phyloP scores from a whole-genome alignment of 495 filamentous ascomycete species.

The Barbatosphaeria neglecta region DNA sequence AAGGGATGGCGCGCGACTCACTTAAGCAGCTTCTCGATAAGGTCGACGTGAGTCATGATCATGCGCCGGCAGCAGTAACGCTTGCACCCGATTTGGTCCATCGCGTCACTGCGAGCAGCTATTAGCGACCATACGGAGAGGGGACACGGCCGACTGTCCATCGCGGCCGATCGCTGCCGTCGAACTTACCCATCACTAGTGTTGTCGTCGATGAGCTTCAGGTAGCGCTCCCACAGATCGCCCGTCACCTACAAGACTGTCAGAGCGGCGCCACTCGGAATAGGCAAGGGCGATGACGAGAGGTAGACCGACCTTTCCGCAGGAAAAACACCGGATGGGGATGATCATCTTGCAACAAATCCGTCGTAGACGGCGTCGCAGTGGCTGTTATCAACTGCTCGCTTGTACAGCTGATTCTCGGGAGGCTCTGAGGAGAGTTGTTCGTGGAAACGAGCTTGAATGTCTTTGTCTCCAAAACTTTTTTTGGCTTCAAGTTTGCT shows the following conservation, averaged over 20 bases:
- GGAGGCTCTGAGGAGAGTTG: background rate
- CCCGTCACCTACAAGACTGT: conserved; percentile 64
- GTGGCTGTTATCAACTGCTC: too few relatives aligned
- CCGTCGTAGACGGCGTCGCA: background rate
- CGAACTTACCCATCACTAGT: conserved; percentile 62
- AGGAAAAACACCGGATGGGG: conserved; percentile 95
- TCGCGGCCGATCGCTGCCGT: too few relatives aligned
- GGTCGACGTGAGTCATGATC: conserved; percentile 99
- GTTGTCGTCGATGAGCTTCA: conserved; percentile 69
- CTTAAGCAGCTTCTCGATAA: conserved; percentile 97
- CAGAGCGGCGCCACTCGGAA: background rate
- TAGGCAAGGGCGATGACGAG: background rate
- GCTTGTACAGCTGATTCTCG: too few relatives aligned
- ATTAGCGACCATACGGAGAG: background rate
- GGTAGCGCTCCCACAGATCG: conserved; percentile 92
- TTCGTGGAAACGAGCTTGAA: too few relatives aligned
- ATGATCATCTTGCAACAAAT: conserved; percentile 76
- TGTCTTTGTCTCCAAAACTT: background rate
- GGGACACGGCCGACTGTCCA: background rate
- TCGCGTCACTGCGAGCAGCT: conserved; percentile 59
- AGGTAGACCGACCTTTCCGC: conserved; percentile 68
- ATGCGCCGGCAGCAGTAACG: conserved; percentile 97
- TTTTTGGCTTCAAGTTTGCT: background rate
- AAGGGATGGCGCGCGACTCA: conserved; percentile 27
- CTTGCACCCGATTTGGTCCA: conserved; percentile 86